phyloP scores from a whole-genome alignment of 2,329 filamentous ascomycete genomes.

The Trichoderma simmonsii region DNA sequence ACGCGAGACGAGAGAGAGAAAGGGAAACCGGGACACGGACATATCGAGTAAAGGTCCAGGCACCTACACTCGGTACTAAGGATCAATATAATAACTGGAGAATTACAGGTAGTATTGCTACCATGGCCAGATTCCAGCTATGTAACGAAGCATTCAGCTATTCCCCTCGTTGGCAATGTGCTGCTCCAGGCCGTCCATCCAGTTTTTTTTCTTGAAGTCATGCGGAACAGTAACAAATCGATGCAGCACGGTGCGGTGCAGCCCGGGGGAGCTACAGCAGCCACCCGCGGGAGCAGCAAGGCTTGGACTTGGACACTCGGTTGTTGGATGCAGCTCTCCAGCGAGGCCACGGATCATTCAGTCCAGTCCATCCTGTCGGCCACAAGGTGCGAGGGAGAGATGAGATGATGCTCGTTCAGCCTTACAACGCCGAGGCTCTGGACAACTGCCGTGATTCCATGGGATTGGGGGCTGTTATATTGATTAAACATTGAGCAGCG shows the following conservation, averaged over 20 bases:
- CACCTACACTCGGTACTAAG: background rate
- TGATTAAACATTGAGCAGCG: background rate
- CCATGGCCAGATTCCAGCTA: background rate
- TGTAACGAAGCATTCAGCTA: background rate
- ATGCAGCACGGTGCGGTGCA: background rate
- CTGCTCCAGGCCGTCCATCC: too few relatives aligned
- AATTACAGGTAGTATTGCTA: too few relatives aligned
- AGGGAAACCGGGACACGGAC: background rate
- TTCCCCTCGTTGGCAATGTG: background rate
- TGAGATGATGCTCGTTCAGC: background rate
- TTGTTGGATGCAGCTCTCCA: background rate
- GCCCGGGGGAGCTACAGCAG: constrained; percentile 2
- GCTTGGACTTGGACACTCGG: background rate
- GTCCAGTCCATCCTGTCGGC: background rate
- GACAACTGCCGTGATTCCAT: background rate
- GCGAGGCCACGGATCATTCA: too few relatives aligned
- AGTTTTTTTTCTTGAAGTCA: background rate
- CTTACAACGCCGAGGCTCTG: background rate
- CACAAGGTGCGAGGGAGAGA: background rate
- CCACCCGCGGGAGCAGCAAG: background rate
- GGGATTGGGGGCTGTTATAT: background rate
- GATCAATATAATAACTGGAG: too few relatives aligned
- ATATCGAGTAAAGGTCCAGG: background rate
- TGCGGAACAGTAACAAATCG: background rate
- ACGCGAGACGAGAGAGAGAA: background rate